These are phyloP conservation scores for Rhynchosporium graminicola DNA, from an alignment of 2,329 filamentous ascomycete genomes.

Conservation along the genomic window DNA sequence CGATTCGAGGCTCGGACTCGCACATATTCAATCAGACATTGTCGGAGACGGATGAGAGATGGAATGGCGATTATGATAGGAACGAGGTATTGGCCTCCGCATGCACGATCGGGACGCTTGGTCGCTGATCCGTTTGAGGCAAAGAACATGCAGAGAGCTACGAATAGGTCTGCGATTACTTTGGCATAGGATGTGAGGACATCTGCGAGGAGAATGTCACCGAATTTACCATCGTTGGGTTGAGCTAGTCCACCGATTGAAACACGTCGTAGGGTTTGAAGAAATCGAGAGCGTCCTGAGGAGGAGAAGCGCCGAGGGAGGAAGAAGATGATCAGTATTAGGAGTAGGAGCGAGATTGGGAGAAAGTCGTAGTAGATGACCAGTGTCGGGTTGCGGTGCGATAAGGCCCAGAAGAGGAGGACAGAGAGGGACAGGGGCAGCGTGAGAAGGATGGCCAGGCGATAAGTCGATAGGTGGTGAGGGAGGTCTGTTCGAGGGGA, in stretches of 20 bases:
- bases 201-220: conserved; percentile 90
- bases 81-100: conserved; percentile 76
- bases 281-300: conserved; percentile 72
- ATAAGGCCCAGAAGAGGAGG: conserved; percentile 79
- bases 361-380: conserved; percentile 82
- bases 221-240: conserved; percentile 87
- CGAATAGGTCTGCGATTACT: conserved; percentile 85
- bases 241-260: conserved; percentile 84
- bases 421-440: conserved; percentile 71
- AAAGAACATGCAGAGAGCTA: conserved; percentile 90
- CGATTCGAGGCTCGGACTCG: conserved; percentile 65
- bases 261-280: conserved; percentile 75
- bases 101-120: conserved; percentile 75
- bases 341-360: conserved; percentile 78
- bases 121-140: conserved; percentile 71
- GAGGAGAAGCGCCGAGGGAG: conserved; percentile 70
- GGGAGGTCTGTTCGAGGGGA: conserved; percentile 65
- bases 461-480: conserved; percentile 83
- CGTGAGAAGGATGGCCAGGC: conserved; percentile 76
- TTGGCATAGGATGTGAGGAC: conserved; percentile 94
- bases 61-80: conserved; percentile 84
- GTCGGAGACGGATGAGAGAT: conserved; percentile 81
- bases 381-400: conserved; percentile 66
- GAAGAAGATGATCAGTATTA: conserved; percentile 70
- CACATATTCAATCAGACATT: conserved; percentile 86